These are phyloP conservation scores for Kazachstania bromeliacearum DNA, from an alignment of 805 yeast genomes.

Conservation along the genomic window DNA sequence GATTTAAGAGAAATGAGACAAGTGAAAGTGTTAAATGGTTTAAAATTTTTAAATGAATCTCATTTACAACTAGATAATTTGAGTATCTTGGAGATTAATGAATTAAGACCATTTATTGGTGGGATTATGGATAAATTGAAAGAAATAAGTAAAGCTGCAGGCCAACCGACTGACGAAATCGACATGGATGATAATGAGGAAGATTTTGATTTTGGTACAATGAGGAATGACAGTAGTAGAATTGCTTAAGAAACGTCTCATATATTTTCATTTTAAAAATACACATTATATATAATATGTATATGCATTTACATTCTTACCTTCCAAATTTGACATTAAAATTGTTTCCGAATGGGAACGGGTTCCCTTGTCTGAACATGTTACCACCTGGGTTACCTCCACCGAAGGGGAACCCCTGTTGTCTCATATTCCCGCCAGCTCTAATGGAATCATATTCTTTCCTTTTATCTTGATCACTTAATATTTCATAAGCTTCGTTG, in stretches of 20 bases:
- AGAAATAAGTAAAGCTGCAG: conserved; percentile 31
- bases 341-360: conserved; percentile 13
- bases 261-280: background rate
- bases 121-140: conserved; percentile 72
- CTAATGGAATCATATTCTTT: conserved; percentile 53
- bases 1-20: conserved; percentile 78
- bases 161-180: background rate
- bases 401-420: conserved; percentile 11
- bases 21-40: conserved; percentile 73
- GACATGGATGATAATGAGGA: conserved; percentile 5
- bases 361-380: conserved; percentile 6
- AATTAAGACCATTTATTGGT: conserved; percentile 73
- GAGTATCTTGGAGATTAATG: conserved; percentile 79
- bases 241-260: too few species aligned
- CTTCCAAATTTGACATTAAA: conserved; percentile 10
- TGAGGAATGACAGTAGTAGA: conserved; percentile 5
- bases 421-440: conserved; percentile 8
- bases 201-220: conserved; percentile 5
- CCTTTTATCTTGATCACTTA: conserved; percentile 56
- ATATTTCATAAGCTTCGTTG: conserved; percentile 84
- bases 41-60: conserved; percentile 66
- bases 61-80: conserved; percentile 77
- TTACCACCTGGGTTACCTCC: conserved; percentile 6
- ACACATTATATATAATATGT: background rate
- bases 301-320: conserved; percentile 3